Evolutionary conservation across 2,329 filamentous ascomycete genomes (phyloP).

Genomic region (Paraphoma chrysanthemicola): DNA sequence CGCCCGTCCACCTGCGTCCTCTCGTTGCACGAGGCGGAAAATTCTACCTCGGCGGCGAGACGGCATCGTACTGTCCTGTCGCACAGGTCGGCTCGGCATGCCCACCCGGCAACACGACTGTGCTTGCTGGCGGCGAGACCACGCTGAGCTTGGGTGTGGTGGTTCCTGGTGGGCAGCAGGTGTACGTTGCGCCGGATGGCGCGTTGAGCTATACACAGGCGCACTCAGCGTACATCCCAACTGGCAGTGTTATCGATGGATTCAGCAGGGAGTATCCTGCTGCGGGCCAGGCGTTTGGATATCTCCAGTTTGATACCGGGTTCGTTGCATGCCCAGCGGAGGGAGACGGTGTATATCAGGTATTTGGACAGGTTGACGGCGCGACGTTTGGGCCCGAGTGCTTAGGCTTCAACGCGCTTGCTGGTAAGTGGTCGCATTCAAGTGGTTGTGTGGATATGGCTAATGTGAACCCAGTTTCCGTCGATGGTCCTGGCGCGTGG

Average conservation of each 20-base stretch:
- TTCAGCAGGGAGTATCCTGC: constrained; percentile 50
- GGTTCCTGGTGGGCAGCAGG: constrained; percentile 68
- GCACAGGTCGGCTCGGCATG: constrained; percentile 47
- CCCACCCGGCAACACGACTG: constrained; percentile 57
- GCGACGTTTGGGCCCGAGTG: constrained; percentile 32
- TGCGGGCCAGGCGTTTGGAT: constrained; percentile 30
- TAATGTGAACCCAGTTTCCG: constrained; percentile 24
- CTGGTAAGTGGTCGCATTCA: constrained; percentile 26
- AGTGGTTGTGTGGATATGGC: neutral
- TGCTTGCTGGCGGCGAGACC: constrained; percentile 48
- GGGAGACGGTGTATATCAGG: constrained; percentile 34
- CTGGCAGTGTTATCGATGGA: constrained; percentile 58
- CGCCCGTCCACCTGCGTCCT: constrained; percentile 56
- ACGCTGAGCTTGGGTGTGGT: constrained; percentile 52
- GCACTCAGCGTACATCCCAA: constrained; percentile 61
- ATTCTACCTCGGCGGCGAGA: constrained; percentile 59
- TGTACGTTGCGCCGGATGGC: constrained; percentile 65
- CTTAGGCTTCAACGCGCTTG: constrained; percentile 45
- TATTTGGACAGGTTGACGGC: constrained; percentile 36
- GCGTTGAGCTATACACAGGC: constrained; percentile 63
- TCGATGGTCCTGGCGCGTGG: constrained; percentile 41
- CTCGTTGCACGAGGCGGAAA: constrained; percentile 57
- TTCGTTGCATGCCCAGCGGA: constrained; percentile 43
- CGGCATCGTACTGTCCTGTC: constrained; percentile 59
- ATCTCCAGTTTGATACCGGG: constrained; percentile 37